These are phyloP conservation scores for Metarhizium sp. DNA, from an alignment of 2,329 filamentous ascomycete species.

Conservation along the genomic window DNA sequence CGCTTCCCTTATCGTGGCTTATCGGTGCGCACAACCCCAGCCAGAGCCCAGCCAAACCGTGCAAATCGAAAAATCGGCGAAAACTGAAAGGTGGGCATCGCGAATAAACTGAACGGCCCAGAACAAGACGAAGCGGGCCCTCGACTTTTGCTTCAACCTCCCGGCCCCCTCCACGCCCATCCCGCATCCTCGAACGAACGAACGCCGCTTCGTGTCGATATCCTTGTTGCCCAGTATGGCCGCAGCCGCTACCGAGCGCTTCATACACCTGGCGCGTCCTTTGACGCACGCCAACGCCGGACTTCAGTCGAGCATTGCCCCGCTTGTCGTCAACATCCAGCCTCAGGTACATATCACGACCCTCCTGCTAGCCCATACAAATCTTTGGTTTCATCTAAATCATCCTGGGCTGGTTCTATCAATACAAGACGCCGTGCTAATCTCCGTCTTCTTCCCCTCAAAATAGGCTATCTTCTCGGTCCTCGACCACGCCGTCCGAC, in stretches of 20 bases:
- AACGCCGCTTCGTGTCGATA: constrained; percentile 9
- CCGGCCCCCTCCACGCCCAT: constrained; percentile 10
- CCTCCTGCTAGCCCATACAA: constrained; percentile 9
- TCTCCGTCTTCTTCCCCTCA: neutral
- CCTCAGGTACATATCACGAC: constrained; percentile 63
- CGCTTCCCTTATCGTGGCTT: constrained; percentile 30
- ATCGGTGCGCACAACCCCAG: constrained; percentile 47
- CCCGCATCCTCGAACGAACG: constrained; percentile 1
- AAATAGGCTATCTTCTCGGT: constrained; percentile 60
- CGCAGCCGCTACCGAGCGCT: constrained; percentile 65
- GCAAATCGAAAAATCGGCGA: constrained; percentile 34
- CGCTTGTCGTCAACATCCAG: constrained; percentile 89
- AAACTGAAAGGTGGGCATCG: constrained; percentile 25
- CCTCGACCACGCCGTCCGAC: constrained; percentile 88
- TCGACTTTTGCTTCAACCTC: constrained; percentile 9
- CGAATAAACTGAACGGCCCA: constrained; percentile 11
- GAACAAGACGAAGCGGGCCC: neutral
- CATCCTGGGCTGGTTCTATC: neutral
- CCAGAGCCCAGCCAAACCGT: constrained; percentile 27
- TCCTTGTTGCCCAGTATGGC: constrained; percentile 59
- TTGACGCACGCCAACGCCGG: constrained; percentile 73
- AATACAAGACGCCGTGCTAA: neutral
- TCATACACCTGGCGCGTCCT: constrained; percentile 90
- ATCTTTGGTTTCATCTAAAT: neutral
- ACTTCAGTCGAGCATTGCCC: constrained; percentile 77